phyloP scores from a whole-genome alignment of 345 rosid species.

The Gynandropsis gynandra region DNA sequence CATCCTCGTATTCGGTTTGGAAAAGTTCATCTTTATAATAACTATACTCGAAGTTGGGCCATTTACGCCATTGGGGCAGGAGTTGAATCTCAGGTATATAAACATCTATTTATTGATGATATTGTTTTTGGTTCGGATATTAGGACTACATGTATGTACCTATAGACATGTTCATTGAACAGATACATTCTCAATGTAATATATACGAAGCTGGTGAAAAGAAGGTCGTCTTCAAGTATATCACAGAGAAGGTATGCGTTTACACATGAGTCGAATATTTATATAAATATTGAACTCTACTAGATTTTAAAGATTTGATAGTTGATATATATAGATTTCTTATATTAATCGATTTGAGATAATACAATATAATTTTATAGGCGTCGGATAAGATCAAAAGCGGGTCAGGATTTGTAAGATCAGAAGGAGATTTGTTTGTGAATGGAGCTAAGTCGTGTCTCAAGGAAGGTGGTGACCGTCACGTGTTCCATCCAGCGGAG shows the following conservation, averaged over 20 bases:
- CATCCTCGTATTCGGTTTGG: constrained; percentile 94
- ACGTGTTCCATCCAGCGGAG: constrained; percentile 62
- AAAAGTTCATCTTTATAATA: constrained; percentile 79
- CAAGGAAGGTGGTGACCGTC: constrained; percentile 27
- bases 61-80: constrained; percentile 93
- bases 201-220: constrained; percentile 91
- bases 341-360: background rate
- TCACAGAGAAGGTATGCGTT: constrained; percentile 57
- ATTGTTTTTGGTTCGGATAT: too few species aligned
- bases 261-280: too few species aligned
- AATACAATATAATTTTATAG: constrained; percentile 24
- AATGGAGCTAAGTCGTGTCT: constrained; percentile 61
- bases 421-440: constrained; percentile 70
- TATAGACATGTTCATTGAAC: constrained; percentile 14
- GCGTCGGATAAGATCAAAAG: constrained; percentile 62
- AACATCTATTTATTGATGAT: background rate
- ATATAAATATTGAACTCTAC: too few species aligned
- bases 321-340: background rate
- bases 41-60: constrained; percentile 83
- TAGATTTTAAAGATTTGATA: background rate
- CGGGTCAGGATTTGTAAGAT: constrained; percentile 49
- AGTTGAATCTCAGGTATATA: constrained; percentile 73
- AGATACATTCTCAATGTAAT: constrained; percentile 92
- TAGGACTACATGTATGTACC: too few species aligned
- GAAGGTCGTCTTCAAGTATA: constrained; percentile 82